A percentile compares a stretch with the other conserved stretches of the same genome.
Evolutionary conservation across 345 rosid species (phyloP).

Genomic region (Eucalyptus curtisii): DNA sequence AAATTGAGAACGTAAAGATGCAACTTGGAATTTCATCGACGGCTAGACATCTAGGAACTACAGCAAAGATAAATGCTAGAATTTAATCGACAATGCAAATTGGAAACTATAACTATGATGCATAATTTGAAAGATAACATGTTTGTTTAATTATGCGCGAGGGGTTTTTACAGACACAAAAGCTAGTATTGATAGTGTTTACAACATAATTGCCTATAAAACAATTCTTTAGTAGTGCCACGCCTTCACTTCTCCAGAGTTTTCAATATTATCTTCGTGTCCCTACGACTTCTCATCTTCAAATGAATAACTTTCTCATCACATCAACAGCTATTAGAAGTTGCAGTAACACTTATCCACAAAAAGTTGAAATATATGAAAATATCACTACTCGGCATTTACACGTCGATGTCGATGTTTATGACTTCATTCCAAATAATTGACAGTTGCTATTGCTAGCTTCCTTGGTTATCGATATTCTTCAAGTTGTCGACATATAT

Average conservation of each 20-base stretch:
- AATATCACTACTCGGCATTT: not conserved
- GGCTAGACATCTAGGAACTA: not conserved
- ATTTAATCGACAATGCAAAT: too few relatives aligned
- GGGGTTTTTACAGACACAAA: too few relatives aligned
- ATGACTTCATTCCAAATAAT: not conserved
- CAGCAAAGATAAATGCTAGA: not conserved
- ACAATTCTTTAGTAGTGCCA: too few relatives aligned
- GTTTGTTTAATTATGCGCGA: too few relatives aligned
- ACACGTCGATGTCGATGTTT: fast-evolving
- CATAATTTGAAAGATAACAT: too few relatives aligned
- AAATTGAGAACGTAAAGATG: not conserved
- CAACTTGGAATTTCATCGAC: too few relatives aligned
- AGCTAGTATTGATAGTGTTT: too few relatives aligned
- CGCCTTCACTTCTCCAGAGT: too few relatives aligned
- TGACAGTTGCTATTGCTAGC: not conserved
- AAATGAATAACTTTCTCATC: not conserved
- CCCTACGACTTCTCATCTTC: not conserved
- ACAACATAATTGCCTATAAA: too few relatives aligned
- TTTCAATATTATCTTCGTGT: too few relatives aligned
- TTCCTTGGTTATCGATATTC: not conserved
- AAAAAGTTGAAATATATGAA: not conserved
- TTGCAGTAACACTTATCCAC: not conserved
- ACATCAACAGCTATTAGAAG: not conserved
- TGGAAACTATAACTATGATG: not conserved
- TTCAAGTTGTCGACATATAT: not conserved